Evolutionary conservation across 257 asterid species (phyloP).

Genomic region (Penstemon davidsonii): DNA sequence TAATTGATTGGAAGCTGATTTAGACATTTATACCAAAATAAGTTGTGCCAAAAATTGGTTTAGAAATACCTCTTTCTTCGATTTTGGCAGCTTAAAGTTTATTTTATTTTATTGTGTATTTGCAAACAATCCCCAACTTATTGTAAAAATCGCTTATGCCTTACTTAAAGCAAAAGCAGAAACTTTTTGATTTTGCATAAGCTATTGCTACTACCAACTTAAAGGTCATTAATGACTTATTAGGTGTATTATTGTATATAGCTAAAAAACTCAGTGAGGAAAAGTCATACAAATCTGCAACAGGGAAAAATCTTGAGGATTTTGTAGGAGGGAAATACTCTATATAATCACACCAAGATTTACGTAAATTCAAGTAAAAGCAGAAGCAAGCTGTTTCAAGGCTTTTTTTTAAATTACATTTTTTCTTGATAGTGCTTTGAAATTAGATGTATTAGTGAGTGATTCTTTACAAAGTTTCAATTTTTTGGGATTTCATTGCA

Average conservation of each 20-base stretch:
- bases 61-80: no score
- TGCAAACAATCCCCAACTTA: no score
- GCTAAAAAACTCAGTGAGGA: conserved; percentile 15
- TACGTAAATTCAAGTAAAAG: not conserved
- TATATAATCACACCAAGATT: conserved; percentile 1
- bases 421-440: not conserved
- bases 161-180: conserved; percentile 30
- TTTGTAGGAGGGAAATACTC: conserved; percentile 10
- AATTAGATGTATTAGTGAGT: not conserved
- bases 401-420: not conserved
- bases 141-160: not conserved
- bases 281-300: conserved; percentile 9
- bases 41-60: no score
- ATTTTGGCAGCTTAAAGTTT: no score
- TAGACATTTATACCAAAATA: no score
- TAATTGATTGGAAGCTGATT: no score
- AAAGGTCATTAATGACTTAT: conserved; percentile 24
- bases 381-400: not conserved
- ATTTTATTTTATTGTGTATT: no score
- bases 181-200: not conserved
- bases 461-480: not conserved
- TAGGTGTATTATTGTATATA: conserved; percentile 26
- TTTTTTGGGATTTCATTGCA: conserved; percentile 13
- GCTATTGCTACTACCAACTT: not conserved
- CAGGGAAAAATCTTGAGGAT: conserved; percentile 23